Base-by-base conservation (phyloP, 2,329 filamentous ascomycete genomes). In the Phialocephala sp. region DNA sequence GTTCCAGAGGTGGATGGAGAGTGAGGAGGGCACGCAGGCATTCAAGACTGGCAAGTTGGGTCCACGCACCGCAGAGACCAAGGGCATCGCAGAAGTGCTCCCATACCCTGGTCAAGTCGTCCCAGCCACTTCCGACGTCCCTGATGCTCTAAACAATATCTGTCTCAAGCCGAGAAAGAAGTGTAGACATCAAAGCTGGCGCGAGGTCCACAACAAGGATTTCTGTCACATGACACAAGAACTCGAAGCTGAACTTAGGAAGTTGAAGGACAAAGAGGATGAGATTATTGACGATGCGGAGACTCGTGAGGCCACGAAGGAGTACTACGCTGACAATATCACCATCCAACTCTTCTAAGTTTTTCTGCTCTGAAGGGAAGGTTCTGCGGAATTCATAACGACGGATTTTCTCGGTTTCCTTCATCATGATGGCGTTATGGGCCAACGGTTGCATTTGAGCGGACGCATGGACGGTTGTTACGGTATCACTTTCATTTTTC, bases 241-340 rank as follows among this genome's bases (percentile, higher is more conserved):
- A 58, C 5, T 64, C 59, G n/a, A 57, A 65, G 50, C 59, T 60
- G 8, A 64, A 71, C 41, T 62, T 52, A 62, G 67, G 36, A 71
- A 58, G 58, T 66, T 74, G 39, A 60, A 58, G 12, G 60, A 63
- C 32, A 54, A 67, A 14, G 69, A 69, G 52, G 50, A 66, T 11
- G 73, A 72, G 45, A 72, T 76, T 39, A 68, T 73, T 37, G 72
- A 75, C 20, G 70, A 72, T 59, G 74, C 74, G 3, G 74, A 76
- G 68, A 68, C 67, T 15, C 68, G 73, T 24, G 72, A 75, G 65
- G 71, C 72, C 12, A 73, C 68, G 1, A 72, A 72, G 61, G 69
- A 67, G 22, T 74, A 74, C 43, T 66, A 75, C 62, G 68, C 71
- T 27, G 67, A 75, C 32, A 75, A 76, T 24, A 54, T 65, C 18